Base-by-base conservation (phyloP, 2,329 filamentous ascomycete species). In the Colletotrichum incanum region DNA sequence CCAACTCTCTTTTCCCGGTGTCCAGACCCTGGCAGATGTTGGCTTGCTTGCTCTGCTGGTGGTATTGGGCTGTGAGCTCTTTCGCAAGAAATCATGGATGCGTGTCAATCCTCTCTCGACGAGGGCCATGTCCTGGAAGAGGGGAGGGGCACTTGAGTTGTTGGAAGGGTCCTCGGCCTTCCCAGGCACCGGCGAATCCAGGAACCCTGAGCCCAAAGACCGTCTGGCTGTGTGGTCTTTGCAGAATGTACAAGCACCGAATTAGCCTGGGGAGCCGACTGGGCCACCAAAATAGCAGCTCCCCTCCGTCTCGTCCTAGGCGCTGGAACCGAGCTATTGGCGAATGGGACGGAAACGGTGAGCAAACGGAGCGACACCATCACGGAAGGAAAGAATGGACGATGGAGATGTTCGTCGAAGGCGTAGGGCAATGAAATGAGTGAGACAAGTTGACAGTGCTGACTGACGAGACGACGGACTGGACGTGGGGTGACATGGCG, bases 101-200 rank as follows among this genome's bases (percentile, higher is more conserved):
- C 26, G 52, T 9, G 69, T n/a, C 58, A 72, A 72, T 69, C 52
- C 59, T 63, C 26, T 45, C 52, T 64, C 65, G 59, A 64, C 55
- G 12, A 11, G 52, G 47, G 49, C 28, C 20, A 41, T 23, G 41
- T 23, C 23, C 65, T 50, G 34, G 43, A 23, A 7, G 14, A 31
- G 11, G 14, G 34, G 16, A 65, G 6, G n/a, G 41, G 41, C 26
- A 26, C 28, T 5, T 26, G 55, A 16, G 47, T 45, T 64, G 49
- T 59, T 64, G 52, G 62, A 60, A 54, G 62, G 62, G 43, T 58
- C 68, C 28, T 69, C 45, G 41, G 34, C 34, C 50, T 58, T 28
- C 39, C 43, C 52, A 60, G 65, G 69, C 34, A 72, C 39, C 43
- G 39, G 12, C 26, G 39, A 52, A 62, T 56, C 49, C 58, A 68